Evolutionary conservation across 495 filamentous ascomycete species (phyloP).

Genomic region (Podospora didyma): DNA sequence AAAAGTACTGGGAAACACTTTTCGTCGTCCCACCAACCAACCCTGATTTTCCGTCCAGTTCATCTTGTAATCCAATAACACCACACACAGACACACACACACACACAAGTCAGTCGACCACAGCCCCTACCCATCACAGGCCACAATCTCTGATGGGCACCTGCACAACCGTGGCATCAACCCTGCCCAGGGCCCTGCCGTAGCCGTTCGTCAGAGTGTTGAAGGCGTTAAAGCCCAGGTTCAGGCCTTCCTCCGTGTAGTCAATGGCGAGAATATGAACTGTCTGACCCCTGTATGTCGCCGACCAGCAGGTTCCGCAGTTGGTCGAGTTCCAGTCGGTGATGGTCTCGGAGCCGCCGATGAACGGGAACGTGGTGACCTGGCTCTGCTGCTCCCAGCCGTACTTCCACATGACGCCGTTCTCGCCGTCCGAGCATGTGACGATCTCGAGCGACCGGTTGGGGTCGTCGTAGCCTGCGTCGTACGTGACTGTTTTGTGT

Average conservation of each 20-base stretch:
- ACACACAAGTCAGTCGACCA: not conserved
- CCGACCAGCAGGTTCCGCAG: conserved; percentile 68
- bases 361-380: conserved; percentile 52
- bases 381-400: conserved; percentile 43
- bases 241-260: conserved; percentile 55
- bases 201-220: conserved; percentile 58
- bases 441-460: conserved; percentile 41
- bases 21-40: not conserved
- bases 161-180: conserved; percentile 48
- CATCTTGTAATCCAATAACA: not conserved
- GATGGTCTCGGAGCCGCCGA: conserved; percentile 61
- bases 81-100: not conserved
- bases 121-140: conserved; percentile 2
- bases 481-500: conserved; percentile 46
- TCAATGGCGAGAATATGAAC: conserved; percentile 69
- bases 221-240: conserved; percentile 63
- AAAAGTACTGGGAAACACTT: not conserved
- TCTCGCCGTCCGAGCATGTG: conserved; percentile 55
- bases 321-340: conserved; percentile 52
- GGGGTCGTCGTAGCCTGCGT: conserved; percentile 53
- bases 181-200: conserved; percentile 51
- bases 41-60: not conserved
- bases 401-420: conserved; percentile 54
- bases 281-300: conserved; percentile 55
- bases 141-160: conserved; percentile 34